phyloP scores from a whole-genome alignment of 108 stramenopile genomes.

The Skeletonema grethae region DNA sequence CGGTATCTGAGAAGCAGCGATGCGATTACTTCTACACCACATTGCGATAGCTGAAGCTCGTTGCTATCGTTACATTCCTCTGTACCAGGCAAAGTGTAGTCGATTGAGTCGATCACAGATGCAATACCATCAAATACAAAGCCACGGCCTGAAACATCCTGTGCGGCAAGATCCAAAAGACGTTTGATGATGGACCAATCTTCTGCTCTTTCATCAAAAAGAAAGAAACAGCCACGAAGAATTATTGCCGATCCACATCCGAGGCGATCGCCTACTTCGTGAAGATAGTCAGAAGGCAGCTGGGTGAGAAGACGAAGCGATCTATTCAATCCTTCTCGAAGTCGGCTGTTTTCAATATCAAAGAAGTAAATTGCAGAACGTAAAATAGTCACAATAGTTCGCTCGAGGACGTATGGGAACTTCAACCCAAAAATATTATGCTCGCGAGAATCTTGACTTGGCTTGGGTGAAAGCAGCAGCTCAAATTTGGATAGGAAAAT shows the following conservation, averaged over 20 bases:
- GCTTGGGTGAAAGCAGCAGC: conserved; percentile 28
- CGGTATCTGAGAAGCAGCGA: conserved; percentile 65
- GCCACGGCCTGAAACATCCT: conserved; percentile 55
- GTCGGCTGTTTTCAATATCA: conserved; percentile 55
- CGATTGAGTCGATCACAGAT: conserved; percentile 65
- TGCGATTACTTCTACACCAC: conserved; percentile 55
- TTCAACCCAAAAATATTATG: conserved; percentile 21
- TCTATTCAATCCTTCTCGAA: conserved; percentile 53
- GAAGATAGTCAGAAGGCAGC: conserved; percentile 55
- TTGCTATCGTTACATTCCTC: conserved; percentile 28
- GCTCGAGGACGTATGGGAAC: conserved; percentile 74
- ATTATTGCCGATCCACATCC: conserved; percentile 84
- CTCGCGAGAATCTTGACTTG: conserved; percentile 16
- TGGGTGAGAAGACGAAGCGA: conserved; percentile 58
- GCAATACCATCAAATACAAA: conserved; percentile 87
- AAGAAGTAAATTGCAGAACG: conserved; percentile 78
- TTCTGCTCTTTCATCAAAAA: conserved; percentile 60
- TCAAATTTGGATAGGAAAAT: conserved; percentile 72
- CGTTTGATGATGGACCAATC: conserved; percentile 76
- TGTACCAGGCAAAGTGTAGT: conserved; percentile 48
- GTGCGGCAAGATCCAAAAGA: conserved; percentile 63
- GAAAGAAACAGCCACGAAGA: conserved; percentile 59
- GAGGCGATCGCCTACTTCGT: conserved; percentile 65
- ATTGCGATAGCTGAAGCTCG: conserved; percentile 44
- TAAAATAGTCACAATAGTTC: conserved; percentile 74